phyloP scores from a whole-genome alignment of 441 rosid genomes.

The Pelargonium exstipulatum region DNA sequence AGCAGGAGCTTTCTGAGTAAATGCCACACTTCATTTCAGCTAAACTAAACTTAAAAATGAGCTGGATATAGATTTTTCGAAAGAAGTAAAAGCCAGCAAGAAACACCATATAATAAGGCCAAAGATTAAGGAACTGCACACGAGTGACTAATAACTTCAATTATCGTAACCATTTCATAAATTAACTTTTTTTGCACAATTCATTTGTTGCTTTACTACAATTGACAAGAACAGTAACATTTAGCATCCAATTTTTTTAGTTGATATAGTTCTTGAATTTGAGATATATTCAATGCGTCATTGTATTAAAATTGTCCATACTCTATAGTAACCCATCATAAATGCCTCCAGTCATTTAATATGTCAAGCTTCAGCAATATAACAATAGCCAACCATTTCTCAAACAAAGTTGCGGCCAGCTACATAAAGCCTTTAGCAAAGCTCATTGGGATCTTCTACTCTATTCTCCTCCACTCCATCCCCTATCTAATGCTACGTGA shows the following conservation, averaged over 20 bases:
- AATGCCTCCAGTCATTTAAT: slow-evolving; percentile 8
- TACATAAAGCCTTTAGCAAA: no score
- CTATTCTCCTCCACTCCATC: no score
- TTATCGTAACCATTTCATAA: background rate
- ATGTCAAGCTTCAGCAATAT: slow-evolving; percentile 14
- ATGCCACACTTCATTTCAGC: slow-evolving; percentile 11
- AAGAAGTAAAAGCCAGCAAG: background rate
- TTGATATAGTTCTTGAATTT: no score
- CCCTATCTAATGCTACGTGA: no score
- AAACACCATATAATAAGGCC: background rate
- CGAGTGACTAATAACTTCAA: background rate
- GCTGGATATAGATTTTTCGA: background rate
- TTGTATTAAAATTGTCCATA: slow-evolving; percentile 7
- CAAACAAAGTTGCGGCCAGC: no score
- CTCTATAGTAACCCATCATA: background rate
- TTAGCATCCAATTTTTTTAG: background rate
- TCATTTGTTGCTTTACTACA: background rate
- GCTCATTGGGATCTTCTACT: no score
- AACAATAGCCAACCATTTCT: no score
- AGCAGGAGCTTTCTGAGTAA: slow-evolving; percentile 49
- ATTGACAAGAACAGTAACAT: background rate
- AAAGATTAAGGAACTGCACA: background rate
- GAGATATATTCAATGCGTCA: background rate
- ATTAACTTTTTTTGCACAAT: background rate
- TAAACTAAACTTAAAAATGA: background rate